These are phyloP conservation scores for Capniomyces stellatus DNA, from an alignment of 371 early-diverging fungal species.

Conservation along the genomic window DNA sequence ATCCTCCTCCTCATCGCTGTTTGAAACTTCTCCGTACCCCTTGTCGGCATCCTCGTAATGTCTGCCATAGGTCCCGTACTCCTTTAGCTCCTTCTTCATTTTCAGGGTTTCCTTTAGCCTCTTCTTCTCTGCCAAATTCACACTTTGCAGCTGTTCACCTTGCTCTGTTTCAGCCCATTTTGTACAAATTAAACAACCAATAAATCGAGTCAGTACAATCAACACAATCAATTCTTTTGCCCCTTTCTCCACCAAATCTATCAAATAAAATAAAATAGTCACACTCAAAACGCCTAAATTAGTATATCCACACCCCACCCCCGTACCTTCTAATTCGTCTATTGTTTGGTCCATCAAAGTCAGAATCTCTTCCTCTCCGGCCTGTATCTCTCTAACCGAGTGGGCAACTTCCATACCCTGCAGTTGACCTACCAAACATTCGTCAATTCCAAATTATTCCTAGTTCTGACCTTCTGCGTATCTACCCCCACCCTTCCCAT, in stretches of 20 bases:
- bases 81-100: constrained; percentile 30
- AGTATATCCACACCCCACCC: neutral
- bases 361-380: constrained; percentile 60
- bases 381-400: constrained; percentile 43
- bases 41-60: constrained; percentile 22
- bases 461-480: constrained; percentile 16
- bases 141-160: constrained; percentile 8
- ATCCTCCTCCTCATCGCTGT: neutral
- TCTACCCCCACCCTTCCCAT: constrained; percentile 20
- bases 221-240: neutral
- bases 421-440: constrained; percentile 31
- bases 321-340: constrained; percentile 11
- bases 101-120: constrained; percentile 9
- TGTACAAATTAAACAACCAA: constrained; percentile 1
- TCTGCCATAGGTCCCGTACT: constrained; percentile 33
- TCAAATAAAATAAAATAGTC: neutral
- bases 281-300: neutral
- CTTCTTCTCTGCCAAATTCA: constrained; percentile 5
- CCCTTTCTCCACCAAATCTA: neutral
- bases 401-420: constrained; percentile 64
- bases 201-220: constrained; percentile 3
- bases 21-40: neutral
- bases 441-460: constrained; percentile 4
- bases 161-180: constrained; percentile 1
- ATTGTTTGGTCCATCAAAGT: constrained; percentile 66